These are phyloP conservation scores for Jaltomata sinuosa DNA, from an alignment of 257 asterid species.

Conservation along the genomic window DNA sequence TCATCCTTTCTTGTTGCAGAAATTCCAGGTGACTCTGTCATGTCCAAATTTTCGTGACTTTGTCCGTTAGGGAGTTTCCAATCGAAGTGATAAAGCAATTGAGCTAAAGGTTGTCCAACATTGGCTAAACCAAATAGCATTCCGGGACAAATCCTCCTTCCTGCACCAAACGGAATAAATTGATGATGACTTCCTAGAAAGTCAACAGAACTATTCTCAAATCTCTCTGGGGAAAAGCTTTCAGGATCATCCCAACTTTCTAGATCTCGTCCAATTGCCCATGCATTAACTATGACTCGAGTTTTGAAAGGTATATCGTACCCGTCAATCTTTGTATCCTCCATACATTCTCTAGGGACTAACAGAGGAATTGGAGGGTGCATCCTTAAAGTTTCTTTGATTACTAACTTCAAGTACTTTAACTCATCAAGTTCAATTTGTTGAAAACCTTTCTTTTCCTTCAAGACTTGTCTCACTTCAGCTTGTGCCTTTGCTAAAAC, in stretches of 20 bases:
- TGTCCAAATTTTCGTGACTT: neutral
- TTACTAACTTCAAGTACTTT: constrained; percentile 5
- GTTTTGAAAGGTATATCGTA: constrained; percentile 1
- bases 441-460: neutral
- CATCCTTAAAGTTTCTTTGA: constrained; percentile 19
- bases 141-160: constrained; percentile 14
- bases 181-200: constrained; percentile 7
- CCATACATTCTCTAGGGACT: constrained; percentile 12
- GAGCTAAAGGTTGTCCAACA: constrained; percentile 9
- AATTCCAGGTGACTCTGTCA: neutral
- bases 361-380: constrained; percentile 13
- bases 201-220: constrained; percentile 4
- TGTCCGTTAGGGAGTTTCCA: constrained; percentile 10
- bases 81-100: constrained; percentile 6
- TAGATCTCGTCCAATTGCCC: constrained; percentile 22
- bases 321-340: constrained; percentile 5
- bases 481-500: constrained; percentile 12
- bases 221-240: constrained; percentile 13
- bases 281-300: constrained; percentile 9
- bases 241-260: constrained; percentile 9
- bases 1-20: constrained; percentile 5
- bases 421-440: constrained; percentile 2
- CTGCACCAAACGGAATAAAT: constrained; percentile 16
- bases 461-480: neutral
- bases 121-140: constrained; percentile 3